A percentile compares a stretch with the other conserved stretches of the same genome.
Conservation (phyloP, 116 monocot species). For the Zostera marina region DNA sequence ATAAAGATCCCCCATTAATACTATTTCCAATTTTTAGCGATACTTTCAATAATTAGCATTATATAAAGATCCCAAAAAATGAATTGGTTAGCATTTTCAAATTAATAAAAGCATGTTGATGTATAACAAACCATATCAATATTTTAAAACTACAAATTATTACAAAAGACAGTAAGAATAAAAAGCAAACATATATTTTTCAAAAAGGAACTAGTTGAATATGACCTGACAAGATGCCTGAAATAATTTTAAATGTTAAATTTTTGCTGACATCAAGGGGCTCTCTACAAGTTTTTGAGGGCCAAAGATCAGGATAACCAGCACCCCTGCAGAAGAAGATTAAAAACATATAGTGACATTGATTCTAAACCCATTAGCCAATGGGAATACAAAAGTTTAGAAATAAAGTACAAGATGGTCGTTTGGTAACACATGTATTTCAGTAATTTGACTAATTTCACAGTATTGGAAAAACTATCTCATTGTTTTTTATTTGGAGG, state of each 20-base stretch:
- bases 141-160: background rate
- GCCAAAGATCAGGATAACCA: slow-evolving; percentile 96
- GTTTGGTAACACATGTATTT: too few relatives aligned
- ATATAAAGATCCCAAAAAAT: too few relatives aligned
- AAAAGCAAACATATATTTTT: background rate
- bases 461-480: too few relatives aligned
- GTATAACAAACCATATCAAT: background rate
- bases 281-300: slow-evolving; percentile 74
- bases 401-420: background rate
- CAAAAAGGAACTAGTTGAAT: background rate
- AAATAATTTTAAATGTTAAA: slow-evolving; percentile 87
- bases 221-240: slow-evolving; percentile 77
- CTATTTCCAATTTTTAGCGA: background rate
- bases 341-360: background rate
- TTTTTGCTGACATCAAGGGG: slow-evolving; percentile 88
- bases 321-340: slow-evolving; percentile 43
- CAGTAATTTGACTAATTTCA: too few relatives aligned
- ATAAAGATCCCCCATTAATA: background rate
- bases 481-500: too few relatives aligned
- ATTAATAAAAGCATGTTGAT: too few relatives aligned
- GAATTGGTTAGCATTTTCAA: too few relatives aligned
- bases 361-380: background rate
- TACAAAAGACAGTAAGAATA: too few relatives aligned
- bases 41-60: background rate
- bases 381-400: background rate